Base-by-base conservation (phyloP, 1,284 basidiomycete species). In the Xerocomus tenax region DNA sequence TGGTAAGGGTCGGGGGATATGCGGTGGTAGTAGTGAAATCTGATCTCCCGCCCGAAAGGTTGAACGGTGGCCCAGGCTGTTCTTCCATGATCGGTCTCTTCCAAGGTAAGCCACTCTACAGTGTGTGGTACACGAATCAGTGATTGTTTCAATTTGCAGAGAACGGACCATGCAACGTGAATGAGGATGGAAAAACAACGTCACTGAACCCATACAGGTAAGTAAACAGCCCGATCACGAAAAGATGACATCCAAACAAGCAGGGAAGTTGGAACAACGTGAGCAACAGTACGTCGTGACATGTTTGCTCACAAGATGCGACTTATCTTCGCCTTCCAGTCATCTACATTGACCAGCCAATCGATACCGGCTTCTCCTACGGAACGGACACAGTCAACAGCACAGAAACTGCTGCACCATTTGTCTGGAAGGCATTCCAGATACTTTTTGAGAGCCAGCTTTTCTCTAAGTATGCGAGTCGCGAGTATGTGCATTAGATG, bases 301-400 rank as follows among this genome's bases (percentile, higher is more conserved):
- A 18, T 32, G 7, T 5, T 8, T 13, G 10, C 30, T 52, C 23
- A 43, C 23, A 45, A 9, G 42, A 45, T 30, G 21, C 12, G 9
- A 28, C 18, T 42, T 19, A 47, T 41, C 13, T 1, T 16, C 3
- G 8, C 8, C 21, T n/a, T 44, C 10, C 49, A 84, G 81, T 84
- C 63, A 79, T 88, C 42, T 87, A 85, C 59, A 79, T 87, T 45
- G 84, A 87, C 62, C 84, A 88, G 62, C 85, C 85, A 1, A 80
- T 84, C 47, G 80, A 79, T 0, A 78, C 80, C 5, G 82, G 82
- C 3, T 83, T 83, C 61, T 84, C 81, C 5, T 78, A 75, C 50
- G 81, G 82, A 3, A 73, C 64, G 0, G 74, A 78, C 48, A 71
- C 72, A 0, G 73, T 72, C 18, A 78, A 79, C 54, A 81, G 77